These are phyloP conservation scores for Phoma sp. DNA, from an alignment of 2,329 filamentous ascomycete species.

Conservation along the genomic window DNA sequence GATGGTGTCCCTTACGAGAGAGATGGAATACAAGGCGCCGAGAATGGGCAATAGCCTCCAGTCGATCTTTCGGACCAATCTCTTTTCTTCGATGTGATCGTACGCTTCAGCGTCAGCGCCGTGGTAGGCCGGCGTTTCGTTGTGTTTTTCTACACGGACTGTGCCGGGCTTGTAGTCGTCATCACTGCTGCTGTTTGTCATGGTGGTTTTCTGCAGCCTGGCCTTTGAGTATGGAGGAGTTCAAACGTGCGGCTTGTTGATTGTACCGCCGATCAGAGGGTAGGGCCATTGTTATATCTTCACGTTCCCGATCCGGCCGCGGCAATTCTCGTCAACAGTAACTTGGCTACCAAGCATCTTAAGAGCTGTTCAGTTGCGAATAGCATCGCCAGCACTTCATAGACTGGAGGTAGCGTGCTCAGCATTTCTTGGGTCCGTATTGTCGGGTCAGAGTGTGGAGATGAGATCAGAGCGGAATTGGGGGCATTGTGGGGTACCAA, in stretches of 20 bases:
- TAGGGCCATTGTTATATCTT: constrained; percentile 4
- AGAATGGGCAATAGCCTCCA: constrained; percentile 49
- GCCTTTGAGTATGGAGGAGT: neutral
- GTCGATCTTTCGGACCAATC: constrained; percentile 42
- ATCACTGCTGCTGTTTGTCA: constrained; percentile 21
- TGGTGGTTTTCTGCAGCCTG: neutral
- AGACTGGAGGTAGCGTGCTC: constrained; percentile 1
- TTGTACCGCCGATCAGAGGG: neutral
- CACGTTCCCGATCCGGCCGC: neutral
- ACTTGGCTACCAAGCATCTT: constrained; percentile 14
- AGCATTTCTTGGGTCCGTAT: constrained; percentile 9
- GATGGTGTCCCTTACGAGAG: constrained; percentile 34
- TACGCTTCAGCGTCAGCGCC: constrained; percentile 10
- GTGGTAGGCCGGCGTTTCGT: neutral
- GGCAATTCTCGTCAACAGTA: constrained; percentile 9
- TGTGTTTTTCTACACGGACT: constrained; percentile 17
- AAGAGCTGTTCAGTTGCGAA: neutral
- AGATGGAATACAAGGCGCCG: constrained; percentile 47
- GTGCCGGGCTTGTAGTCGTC: constrained; percentile 20
- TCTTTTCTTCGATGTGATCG: constrained; percentile 27
- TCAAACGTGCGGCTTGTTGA: neutral
- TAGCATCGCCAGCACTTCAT: neutral
- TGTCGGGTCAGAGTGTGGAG: neutral
- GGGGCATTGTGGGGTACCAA: constrained; percentile 11
- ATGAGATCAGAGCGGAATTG: neutral